Conservation (phyloP, 2,329 filamentous ascomycete species). For the Elsinoe arachidis region DNA sequence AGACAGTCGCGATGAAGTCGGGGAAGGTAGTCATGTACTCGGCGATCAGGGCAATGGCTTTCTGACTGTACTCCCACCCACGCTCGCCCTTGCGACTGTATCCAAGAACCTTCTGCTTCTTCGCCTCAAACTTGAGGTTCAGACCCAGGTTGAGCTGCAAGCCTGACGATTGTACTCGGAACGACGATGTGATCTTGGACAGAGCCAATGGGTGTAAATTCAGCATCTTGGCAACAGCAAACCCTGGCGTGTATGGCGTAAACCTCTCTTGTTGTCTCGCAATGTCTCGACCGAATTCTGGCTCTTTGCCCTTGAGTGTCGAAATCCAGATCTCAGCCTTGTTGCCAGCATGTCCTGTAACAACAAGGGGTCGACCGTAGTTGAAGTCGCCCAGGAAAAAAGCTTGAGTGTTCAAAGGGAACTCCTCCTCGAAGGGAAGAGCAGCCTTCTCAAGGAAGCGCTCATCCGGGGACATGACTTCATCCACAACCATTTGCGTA, state of each 20-base stretch:
- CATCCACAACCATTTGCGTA: conserved; percentile 81
- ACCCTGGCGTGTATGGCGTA: conserved; percentile 77
- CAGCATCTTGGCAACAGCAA: conserved; percentile 74
- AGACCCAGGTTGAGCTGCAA: conserved; percentile 82
- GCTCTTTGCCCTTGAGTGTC: conserved; percentile 61
- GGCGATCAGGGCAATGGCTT: conserved; percentile 69
- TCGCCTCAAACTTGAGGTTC: conserved; percentile 93
- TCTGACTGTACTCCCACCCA: conserved; percentile 92
- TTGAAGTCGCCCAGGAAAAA: conserved; percentile 94
- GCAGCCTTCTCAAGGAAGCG: conserved; percentile 86
- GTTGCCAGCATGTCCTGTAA: conserved; percentile 63
- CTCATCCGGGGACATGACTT: conserved; percentile 81
- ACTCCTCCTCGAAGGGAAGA: conserved; percentile 85
- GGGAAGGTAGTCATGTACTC: conserved; percentile 93
- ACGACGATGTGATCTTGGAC: conserved; percentile 93
- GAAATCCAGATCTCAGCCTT: conserved; percentile 75
- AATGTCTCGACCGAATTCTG: conserved; percentile 70
- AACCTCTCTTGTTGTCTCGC: conserved; percentile 60
- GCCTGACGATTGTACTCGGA: conserved; percentile 73
- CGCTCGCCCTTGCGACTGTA: conserved; percentile 80
- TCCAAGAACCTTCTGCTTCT: conserved; percentile 89
- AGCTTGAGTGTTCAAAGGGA: conserved; percentile 69
- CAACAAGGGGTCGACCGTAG: conserved; percentile 81
- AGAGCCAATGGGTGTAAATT: conserved; percentile 76
- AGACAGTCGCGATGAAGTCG: conserved; percentile 85